Percentiles rank a stretch among this genome's conserved stretches.
phyloP scores from a whole-genome alignment of 139 green algal genomes.

The Micractinium conductrix region DNA sequence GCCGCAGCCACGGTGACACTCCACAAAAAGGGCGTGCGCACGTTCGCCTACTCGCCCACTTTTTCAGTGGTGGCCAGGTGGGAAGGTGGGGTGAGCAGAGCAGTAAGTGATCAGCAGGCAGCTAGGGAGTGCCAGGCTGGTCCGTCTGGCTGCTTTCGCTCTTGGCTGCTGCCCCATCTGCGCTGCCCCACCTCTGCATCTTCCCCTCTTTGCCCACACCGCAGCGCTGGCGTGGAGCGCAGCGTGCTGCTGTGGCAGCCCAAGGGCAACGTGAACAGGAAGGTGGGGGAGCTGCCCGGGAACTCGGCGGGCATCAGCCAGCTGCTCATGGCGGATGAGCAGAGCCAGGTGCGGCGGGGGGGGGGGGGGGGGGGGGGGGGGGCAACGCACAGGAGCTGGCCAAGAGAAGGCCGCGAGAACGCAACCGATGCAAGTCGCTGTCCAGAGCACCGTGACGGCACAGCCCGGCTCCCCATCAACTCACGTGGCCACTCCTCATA shows the following conservation, averaged over 20 bases:
- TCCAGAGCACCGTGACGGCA: background rate
- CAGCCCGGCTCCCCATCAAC: background rate
- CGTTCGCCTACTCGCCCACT: conserved; percentile 77
- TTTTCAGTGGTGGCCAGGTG: conserved; percentile 78
- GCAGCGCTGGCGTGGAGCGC: conserved; percentile 73
- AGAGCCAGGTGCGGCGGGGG: conserved; percentile 40
- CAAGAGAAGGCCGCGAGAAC: background rate
- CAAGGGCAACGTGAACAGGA: conserved; percentile 31
- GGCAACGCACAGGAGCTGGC: background rate
- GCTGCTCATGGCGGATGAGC: conserved; percentile 69
- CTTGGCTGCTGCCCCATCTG: background rate
- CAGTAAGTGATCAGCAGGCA: too few relatives aligned
- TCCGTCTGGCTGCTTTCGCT: background rate
- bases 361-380: background rate
- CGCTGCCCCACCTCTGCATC: background rate
- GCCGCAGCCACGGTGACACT: conserved; percentile 29
- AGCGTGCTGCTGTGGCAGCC: conserved; percentile 83
- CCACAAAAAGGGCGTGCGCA: conserved; percentile 75
- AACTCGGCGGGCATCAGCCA: conserved; percentile 73
- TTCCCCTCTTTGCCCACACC: background rate
- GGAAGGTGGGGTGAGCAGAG: background rate
- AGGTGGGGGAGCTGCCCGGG: conserved; percentile 58
- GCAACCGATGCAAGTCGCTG: background rate
- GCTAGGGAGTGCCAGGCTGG: background rate
- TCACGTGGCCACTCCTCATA: background rate